Evolutionary conservation across 441 rosid genomes (phyloP).

Genomic region (Geranium incanum): DNA sequence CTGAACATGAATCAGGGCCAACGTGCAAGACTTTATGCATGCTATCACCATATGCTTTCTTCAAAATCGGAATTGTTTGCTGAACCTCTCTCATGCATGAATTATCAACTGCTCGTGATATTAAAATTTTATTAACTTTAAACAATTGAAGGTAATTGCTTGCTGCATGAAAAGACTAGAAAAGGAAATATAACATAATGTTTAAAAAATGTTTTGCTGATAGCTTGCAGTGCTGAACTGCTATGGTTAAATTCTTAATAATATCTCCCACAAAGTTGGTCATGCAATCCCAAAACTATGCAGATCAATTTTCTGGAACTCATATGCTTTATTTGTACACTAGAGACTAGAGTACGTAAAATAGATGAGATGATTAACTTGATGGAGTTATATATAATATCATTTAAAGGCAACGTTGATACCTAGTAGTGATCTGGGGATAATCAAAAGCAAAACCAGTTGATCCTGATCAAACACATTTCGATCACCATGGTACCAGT

Average conservation of each 20-base stretch:
- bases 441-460: background rate
- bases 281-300: background rate
- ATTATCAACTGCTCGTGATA: slow-evolving; percentile 25
- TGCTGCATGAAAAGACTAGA: background rate
- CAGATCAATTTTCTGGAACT: background rate
- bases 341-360: background rate
- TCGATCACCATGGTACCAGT: background rate
- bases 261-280: background rate
- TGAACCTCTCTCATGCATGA: slow-evolving; percentile 32
- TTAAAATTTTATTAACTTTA: background rate
- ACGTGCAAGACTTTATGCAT: slow-evolving; percentile 38
- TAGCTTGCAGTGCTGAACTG: background rate
- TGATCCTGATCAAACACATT: background rate
- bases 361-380: background rate
- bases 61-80: slow-evolving; percentile 32
- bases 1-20: slow-evolving; percentile 40
- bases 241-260: background rate
- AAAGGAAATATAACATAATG: background rate
- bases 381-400: background rate
- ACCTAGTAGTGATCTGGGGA: background rate
- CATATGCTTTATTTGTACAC: background rate
- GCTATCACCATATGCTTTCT: slow-evolving; percentile 34
- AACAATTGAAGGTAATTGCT: background rate
- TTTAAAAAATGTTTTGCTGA: background rate
- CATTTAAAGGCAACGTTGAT: background rate